Evolutionary conservation across 345 rosid genomes (phyloP).

Genomic region (Rhizophora mangle): DNA sequence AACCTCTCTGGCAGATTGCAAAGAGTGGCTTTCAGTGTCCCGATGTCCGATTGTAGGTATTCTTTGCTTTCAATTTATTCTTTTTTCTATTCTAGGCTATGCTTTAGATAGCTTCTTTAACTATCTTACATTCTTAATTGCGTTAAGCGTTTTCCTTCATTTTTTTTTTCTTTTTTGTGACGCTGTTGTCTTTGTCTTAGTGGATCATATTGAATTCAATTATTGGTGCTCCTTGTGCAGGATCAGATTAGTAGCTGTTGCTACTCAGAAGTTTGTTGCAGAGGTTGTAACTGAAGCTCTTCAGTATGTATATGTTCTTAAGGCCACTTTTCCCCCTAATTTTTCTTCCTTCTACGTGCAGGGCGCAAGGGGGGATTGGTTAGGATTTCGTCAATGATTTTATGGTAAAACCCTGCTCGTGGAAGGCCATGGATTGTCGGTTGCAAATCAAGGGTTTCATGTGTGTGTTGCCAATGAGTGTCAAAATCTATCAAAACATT

Average conservation of each 20-base stretch:
- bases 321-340: background rate
- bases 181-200: too few relatives aligned
- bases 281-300: conserved; percentile 93
- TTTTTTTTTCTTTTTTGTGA: too few relatives aligned
- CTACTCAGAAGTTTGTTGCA: conserved; percentile 90
- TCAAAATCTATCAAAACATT: background rate
- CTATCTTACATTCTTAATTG: background rate
- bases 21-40: conserved; percentile 98
- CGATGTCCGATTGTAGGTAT: conserved; percentile 90
- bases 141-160: too few relatives aligned
- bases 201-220: too few relatives aligned
- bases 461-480: background rate
- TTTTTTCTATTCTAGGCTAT: background rate
- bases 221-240: conserved; percentile 38
- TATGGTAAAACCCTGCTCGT: background rate
- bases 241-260: conserved; percentile 85
- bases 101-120: background rate
- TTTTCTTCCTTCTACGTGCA: background rate
- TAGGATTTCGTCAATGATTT: too few relatives aligned
- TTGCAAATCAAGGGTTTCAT: background rate
- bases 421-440: background rate
- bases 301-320: conserved; percentile 43
- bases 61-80: conserved; percentile 8
- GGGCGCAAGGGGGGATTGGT: too few relatives aligned
- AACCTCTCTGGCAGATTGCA: conserved; percentile 51